Conservation (phyloP, 2,329 filamentous ascomycete genomes). For the Rhinocladiella similis region DNA sequence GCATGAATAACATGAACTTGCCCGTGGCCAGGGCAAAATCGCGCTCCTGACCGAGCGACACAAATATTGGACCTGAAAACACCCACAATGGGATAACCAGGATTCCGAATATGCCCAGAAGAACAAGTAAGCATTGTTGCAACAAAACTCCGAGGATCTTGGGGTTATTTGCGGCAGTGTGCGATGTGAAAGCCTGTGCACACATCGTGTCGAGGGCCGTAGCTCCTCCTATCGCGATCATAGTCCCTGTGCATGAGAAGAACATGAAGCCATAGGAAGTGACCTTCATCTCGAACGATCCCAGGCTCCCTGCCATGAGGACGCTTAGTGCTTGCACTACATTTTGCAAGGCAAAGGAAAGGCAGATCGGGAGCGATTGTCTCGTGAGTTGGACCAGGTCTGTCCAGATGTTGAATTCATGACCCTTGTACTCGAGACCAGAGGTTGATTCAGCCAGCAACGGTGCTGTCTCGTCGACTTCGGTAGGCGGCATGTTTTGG, state of each 20-base stretch:
- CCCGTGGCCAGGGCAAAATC: slow-evolving; percentile 13
- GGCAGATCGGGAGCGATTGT: slow-evolving; percentile 13
- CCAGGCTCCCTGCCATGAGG: slow-evolving; percentile 12
- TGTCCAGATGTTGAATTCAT: neutral
- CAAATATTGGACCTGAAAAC: slow-evolving; percentile 14
- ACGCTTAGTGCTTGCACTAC: slow-evolving; percentile 17
- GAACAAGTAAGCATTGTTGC: slow-evolving; percentile 18
- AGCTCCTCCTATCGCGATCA: slow-evolving; percentile 19
- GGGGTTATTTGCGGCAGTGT: slow-evolving; percentile 1
- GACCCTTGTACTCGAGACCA: neutral
- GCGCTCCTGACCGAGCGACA: slow-evolving; percentile 11
- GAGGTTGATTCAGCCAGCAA: neutral
- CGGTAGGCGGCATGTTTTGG: neutral
- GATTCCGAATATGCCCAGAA: slow-evolving; percentile 9
- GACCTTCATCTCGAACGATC: slow-evolving; percentile 14
- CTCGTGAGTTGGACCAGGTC: slow-evolving; percentile 12
- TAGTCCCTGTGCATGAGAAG: slow-evolving; percentile 13
- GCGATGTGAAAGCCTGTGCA: slow-evolving; percentile 12
- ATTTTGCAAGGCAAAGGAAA: slow-evolving; percentile 20
- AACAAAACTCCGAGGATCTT: slow-evolving; percentile 14
- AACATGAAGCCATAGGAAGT: slow-evolving; percentile 23
- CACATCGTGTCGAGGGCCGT: slow-evolving; percentile 23
- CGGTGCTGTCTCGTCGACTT: neutral
- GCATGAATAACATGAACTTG: slow-evolving; percentile 10
- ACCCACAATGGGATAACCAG: slow-evolving; percentile 16